phyloP scores from a whole-genome alignment of 495 filamentous ascomycete species.

The Echria macrotheca region DNA sequence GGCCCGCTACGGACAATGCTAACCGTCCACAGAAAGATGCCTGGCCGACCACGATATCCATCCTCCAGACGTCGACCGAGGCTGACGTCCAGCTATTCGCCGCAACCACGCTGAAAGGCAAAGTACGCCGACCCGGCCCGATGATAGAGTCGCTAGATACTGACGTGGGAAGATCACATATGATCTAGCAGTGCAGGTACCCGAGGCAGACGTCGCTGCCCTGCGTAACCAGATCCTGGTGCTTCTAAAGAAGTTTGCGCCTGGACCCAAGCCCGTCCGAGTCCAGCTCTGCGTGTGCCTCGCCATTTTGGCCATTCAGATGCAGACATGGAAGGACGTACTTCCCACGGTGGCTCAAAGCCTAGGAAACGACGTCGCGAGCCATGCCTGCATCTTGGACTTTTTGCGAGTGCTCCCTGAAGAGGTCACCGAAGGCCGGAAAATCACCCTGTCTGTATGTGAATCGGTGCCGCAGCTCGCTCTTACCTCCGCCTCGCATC shows the following conservation, averaged over 20 bases:
- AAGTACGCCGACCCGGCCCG: constrained; percentile 52
- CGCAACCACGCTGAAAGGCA: constrained; percentile 94
- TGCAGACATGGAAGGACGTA: constrained; percentile 94
- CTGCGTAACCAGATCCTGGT: constrained; percentile 78
- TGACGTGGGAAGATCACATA: constrained; percentile 38
- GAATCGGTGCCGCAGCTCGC: constrained; percentile 50
- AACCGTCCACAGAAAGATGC: constrained; percentile 86
- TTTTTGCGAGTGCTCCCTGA: constrained; percentile 95
- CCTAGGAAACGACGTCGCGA: constrained; percentile 70
- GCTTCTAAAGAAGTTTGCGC: constrained; percentile 69
- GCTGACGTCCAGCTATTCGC: constrained; percentile 90
- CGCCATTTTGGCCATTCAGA: constrained; percentile 90
- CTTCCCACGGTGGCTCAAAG: constrained; percentile 70
- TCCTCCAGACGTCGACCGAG: constrained; percentile 72
- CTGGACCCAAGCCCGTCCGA: constrained; percentile 83
- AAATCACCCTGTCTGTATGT: constrained; percentile 97
- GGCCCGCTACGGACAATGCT: too few species aligned
- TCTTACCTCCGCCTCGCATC: constrained; percentile 26
- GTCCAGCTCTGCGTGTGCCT: constrained; percentile 93
- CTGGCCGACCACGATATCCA: constrained; percentile 79
- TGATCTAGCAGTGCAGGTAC: constrained; percentile 61
- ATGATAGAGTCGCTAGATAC: constrained; percentile 19
- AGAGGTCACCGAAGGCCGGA: constrained; percentile 98
- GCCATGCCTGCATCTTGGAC: constrained; percentile 80
- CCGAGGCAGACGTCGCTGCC: constrained; percentile 61